Percentiles rank a stretch among this genome's conserved stretches.
Evolutionary conservation across 2,329 filamentous ascomycete species (phyloP).

Genomic region (Coniochaeta sp.): DNA sequence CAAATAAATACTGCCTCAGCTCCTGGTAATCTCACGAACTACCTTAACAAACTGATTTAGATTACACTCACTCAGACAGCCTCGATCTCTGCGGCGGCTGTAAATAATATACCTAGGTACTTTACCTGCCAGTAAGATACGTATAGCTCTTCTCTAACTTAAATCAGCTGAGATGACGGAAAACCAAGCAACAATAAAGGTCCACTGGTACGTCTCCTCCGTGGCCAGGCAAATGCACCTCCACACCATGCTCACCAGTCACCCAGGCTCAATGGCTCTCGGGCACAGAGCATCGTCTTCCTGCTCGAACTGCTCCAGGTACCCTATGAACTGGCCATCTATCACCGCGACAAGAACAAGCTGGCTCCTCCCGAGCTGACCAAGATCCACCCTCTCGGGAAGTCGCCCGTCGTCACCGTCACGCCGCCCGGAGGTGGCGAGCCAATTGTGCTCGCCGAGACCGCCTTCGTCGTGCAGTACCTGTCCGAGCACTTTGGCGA

Average conservation of each 20-base stretch:
- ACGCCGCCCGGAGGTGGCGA: constrained; percentile 29
- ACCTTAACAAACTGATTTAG: no score
- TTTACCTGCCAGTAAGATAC: no score
- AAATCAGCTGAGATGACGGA: neutral
- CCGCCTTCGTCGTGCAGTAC: constrained; percentile 74
- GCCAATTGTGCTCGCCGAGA: constrained; percentile 68
- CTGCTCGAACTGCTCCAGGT: constrained; percentile 76
- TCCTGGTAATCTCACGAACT: no score
- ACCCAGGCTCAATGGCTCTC: constrained; percentile 79
- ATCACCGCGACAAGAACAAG: constrained; percentile 53
- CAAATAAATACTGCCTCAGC: no score
- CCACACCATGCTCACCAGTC: neutral
- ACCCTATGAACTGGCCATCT: constrained; percentile 72
- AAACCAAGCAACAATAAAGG: constrained; percentile 11
- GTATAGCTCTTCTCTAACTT: no score
- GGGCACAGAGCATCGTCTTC: constrained; percentile 78
- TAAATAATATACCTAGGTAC: no score
- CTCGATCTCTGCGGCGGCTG: no score
- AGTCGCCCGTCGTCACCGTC: constrained; percentile 73
- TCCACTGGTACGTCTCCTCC: constrained; percentile 11
- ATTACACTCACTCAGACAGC: no score
- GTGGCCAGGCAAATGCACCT: neutral
- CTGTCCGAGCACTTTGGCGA: constrained; percentile 57
- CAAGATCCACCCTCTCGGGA: constrained; percentile 76
- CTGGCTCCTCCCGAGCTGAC: constrained; percentile 72